phyloP scores from a whole-genome alignment of 257 asterid genomes.

The Solanum habrochaites region DNA sequence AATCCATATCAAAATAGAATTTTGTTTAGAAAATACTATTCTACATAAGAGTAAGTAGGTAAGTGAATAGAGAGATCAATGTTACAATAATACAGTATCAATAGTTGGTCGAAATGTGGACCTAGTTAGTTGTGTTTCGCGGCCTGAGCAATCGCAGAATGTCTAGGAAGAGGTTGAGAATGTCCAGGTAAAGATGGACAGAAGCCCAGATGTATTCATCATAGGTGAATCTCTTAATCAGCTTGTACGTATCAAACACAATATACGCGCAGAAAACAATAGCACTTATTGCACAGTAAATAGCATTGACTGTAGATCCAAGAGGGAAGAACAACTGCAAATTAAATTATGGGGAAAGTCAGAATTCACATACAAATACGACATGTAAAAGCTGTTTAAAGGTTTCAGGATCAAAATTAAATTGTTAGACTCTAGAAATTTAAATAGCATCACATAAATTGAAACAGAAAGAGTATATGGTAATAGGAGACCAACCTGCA shows the following conservation, averaged over 20 bases:
- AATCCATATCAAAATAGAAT: neutral
- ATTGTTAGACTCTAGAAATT: neutral
- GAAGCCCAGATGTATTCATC: constrained; percentile 98
- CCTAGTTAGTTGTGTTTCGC: constrained; percentile 47
- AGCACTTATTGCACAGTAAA: constrained; percentile 75
- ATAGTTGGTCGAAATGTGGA: neutral
- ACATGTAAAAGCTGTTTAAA: neutral
- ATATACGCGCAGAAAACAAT: constrained; percentile 83
- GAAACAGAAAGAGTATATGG: accelerated
- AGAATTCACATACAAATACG: neutral
- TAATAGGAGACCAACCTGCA: constrained; percentile 43
- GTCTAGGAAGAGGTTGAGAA: constrained; percentile 84
- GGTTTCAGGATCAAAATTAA: too few species aligned
- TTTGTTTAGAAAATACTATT: neutral
- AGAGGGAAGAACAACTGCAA: constrained; percentile 82
- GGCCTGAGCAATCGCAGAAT: constrained; percentile 70
- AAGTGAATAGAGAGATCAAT: neutral
- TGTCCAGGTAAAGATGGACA: constrained; percentile 78
- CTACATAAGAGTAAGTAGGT: too few species aligned
- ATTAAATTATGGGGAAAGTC: neutral
- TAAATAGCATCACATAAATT: too few species aligned
- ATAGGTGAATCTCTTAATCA: constrained; percentile 88
- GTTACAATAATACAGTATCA: neutral
- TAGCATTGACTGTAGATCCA: constrained; percentile 59
- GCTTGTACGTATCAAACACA: constrained; percentile 68